These are phyloP conservation scores for Suillus cothurnatus DNA, from an alignment of 768 basidiomycete species.

Conservation along the genomic window DNA sequence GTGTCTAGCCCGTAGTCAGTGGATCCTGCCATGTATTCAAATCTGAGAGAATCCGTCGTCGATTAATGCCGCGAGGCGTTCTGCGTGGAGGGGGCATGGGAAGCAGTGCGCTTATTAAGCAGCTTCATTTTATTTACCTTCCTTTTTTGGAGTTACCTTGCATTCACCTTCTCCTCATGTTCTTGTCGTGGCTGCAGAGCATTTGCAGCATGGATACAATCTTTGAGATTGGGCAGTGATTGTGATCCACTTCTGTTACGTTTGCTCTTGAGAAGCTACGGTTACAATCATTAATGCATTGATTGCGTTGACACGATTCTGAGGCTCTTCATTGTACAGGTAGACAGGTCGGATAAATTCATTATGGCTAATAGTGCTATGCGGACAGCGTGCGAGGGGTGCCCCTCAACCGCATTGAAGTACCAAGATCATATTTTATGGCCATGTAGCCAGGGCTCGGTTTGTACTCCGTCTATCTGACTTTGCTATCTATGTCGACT, in stretches of 20 bases:
- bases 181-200: conserved; percentile 3
- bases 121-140: conserved; percentile 25
- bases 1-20: conserved; percentile 1
- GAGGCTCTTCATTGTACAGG: neutral
- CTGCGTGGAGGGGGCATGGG: conserved; percentile 26
- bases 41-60: conserved; percentile 11
- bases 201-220: neutral
- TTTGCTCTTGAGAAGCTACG: neutral
- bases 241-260: neutral
- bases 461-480: neutral
- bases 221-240: conserved; percentile 1
- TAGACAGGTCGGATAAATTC: neutral
- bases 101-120: conserved; percentile 19
- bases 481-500: conserved; percentile 10
- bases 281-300: neutral
- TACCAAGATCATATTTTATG: neutral
- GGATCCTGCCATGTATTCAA: conserved; percentile 22
- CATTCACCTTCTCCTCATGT: conserved; percentile 1
- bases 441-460: neutral
- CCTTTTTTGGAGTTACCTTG: conserved; percentile 22
- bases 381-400: neutral
- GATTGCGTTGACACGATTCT: neutral
- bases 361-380: conserved; percentile 1
- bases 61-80: conserved; percentile 13
- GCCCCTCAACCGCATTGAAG: neutral